Evolutionary conservation across 768 basidiomycete genomes (phyloP), one percentile per base, ranked within the genome.

Genomic region (Amyloporia xantha): DNA sequence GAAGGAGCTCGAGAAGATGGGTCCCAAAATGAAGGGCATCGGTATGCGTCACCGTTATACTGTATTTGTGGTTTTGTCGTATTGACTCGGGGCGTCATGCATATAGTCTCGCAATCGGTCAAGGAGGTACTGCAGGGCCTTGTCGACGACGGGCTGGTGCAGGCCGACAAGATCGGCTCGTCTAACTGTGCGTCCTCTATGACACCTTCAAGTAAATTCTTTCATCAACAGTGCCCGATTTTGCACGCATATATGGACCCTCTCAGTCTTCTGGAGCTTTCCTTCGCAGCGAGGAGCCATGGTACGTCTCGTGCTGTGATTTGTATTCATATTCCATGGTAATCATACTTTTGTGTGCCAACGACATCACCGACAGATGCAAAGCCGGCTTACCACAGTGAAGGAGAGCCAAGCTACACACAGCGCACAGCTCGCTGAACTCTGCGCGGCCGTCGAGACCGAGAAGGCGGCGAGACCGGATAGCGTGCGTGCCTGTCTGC

Each of bases 201-300:
- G 36, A 15, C 7, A 17, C 12, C 36, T 15, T 25, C 20, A n/a
- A n/a, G 21, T 33, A 62, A 21, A 39, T 51, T 1, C 5, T 24
- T 43, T 54, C 64, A 26, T 12, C 20, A 2, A 47, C 37, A 21
- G 4, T 33, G 4, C 2, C 43, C 55, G 45, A 51, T 17, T 55
- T 21, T 50, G 44, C 47, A 48, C 52, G 55, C 57, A 52, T 59
- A 64, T 57, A 57, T 55, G 30, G 49, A 37, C 46, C 40, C 54
- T 27, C 19, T 17, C 52, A 94, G 92, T 94, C 68, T 95, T 90
- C 65, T 96, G 93, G 93, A 89, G 89, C 59, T 95, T 96, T 63
- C 92, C 92, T 13, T 92, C 90, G 1, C 89, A 93, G 50, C 78
- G 81, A 40, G 91, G 92, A 3, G 79, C 84, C 6, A 73, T 82